Evolutionary conservation across 1,284 basidiomycete genomes (phyloP).

Genomic region (Puccinia polysora): DNA sequence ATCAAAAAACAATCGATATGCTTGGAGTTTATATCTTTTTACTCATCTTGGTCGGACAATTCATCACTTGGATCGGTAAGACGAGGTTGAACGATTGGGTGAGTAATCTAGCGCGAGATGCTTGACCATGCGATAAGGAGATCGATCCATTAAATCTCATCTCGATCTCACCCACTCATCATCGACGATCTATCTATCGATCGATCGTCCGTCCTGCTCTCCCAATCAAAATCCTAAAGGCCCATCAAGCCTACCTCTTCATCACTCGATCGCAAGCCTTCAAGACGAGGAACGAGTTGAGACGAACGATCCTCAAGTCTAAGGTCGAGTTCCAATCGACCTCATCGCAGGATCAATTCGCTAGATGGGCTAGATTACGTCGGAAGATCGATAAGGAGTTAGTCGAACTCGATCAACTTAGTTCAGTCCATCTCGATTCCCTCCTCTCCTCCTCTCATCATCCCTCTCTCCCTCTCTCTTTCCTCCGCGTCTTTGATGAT

Average conservation of each 20-base stretch:
- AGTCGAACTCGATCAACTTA: conserved; percentile 86
- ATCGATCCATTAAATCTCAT: too few species aligned
- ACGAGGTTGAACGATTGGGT: conserved; percentile 73
- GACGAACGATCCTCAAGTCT: conserved; percentile 68
- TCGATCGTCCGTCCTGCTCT: background rate
- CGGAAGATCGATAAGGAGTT: conserved; percentile 86
- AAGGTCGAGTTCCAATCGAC: conserved; percentile 84
- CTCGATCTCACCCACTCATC: background rate
- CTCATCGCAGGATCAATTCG: conserved; percentile 93
- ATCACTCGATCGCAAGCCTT: conserved; percentile 57
- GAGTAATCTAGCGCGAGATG: too few species aligned
- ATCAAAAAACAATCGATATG: conserved; percentile 6
- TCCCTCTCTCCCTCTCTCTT: conserved; percentile 9
- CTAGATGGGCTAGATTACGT: conserved; percentile 93
- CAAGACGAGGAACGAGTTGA: conserved; percentile 65
- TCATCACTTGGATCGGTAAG: conserved; percentile 80
- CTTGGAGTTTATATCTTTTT: conserved; percentile 72
- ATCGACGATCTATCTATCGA: background rate
- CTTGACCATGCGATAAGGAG: too few species aligned
- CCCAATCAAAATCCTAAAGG: conserved; percentile 39
- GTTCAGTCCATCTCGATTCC: conserved; percentile 45
- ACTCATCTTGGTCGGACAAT: conserved; percentile 72
- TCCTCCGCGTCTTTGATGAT: too few species aligned
- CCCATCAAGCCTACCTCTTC: conserved; percentile 44
- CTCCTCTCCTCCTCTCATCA: background rate